Evolutionary conservation across 2,329 filamentous ascomycete genomes (phyloP).

Genomic region (Nemania sp.): DNA sequence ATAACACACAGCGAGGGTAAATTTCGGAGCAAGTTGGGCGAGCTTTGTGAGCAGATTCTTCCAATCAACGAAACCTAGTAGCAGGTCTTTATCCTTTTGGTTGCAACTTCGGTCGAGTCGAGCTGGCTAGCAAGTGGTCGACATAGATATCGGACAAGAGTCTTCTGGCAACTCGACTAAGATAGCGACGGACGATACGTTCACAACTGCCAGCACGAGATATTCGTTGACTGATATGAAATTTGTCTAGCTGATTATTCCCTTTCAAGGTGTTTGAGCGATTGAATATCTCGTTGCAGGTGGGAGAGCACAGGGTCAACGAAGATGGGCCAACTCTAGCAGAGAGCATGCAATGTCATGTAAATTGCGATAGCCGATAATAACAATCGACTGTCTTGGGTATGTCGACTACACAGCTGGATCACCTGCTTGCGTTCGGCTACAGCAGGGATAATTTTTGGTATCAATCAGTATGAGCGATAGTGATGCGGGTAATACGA

Average conservation of each 20-base stretch:
- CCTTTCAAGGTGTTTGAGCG: conserved; percentile 42
- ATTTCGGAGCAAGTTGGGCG: conserved; percentile 21
- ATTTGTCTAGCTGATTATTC: conserved; percentile 32
- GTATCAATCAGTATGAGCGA: conserved; percentile 19
- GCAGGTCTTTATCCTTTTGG: conserved; percentile 7
- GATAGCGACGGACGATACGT: background rate
- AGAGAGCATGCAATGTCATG: conserved; percentile 30
- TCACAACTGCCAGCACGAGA: conserved; percentile 10
- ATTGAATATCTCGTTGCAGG: conserved; percentile 40
- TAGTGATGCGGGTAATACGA: conserved; percentile 27
- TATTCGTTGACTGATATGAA: conserved; percentile 14
- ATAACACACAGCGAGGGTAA: conserved; percentile 38
- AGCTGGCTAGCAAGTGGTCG: conserved; percentile 24
- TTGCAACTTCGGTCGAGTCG: conserved; percentile 16
- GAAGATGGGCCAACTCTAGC: conserved; percentile 30
- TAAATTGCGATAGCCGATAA: conserved; percentile 22
- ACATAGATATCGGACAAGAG: conserved; percentile 17
- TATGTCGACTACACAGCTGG: conserved; percentile 8
- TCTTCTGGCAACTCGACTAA: background rate
- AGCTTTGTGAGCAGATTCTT: conserved; percentile 32
- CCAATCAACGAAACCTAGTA: conserved; percentile 26
- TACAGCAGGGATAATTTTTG: conserved; percentile 5
- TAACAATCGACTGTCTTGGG: conserved; percentile 22
- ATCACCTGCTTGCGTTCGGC: conserved; percentile 5
- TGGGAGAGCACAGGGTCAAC: conserved; percentile 34